phyloP scores from a whole-genome alignment of 1,284 basidiomycete species.

The Leccinum pallidistipes region DNA sequence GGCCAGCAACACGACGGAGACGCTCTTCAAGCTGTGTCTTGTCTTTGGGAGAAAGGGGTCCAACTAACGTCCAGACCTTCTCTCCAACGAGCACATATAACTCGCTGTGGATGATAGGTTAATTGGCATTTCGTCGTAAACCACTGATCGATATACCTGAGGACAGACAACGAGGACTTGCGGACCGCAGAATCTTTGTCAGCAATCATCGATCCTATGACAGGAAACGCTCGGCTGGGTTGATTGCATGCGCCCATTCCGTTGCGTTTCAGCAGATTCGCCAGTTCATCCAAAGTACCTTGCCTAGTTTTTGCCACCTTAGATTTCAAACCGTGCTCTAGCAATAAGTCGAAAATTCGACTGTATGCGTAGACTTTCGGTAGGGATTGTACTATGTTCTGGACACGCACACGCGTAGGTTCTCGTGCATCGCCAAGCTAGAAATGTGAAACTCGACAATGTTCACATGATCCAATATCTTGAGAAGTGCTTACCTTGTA shows the following conservation, averaged over 20 bases:
- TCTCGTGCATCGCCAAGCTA: conserved; percentile 84
- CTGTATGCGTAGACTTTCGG: conserved; percentile 88
- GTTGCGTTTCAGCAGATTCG: conserved; percentile 74
- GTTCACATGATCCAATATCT: neutral
- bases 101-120: conserved; percentile 51
- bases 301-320: conserved; percentile 92
- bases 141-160: conserved; percentile 52
- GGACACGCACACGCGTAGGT: conserved; percentile 67
- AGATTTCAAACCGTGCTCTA: conserved; percentile 84
- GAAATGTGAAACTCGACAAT: conserved; percentile 3
- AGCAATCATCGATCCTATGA: conserved; percentile 79
- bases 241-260: conserved; percentile 81
- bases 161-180: conserved; percentile 74
- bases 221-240: conserved; percentile 76
- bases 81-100: conserved; percentile 85
- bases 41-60: conserved; percentile 79
- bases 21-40: conserved; percentile 91
- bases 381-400: conserved; percentile 69
- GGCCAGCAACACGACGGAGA: conserved; percentile 76
- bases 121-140: conserved; percentile 2
- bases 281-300: conserved; percentile 83
- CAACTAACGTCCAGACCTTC: conserved; percentile 81
- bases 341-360: conserved; percentile 82
- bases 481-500: conserved; percentile 66
- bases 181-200: conserved; percentile 88